Evolutionary conservation across 2,329 filamentous ascomycete genomes (phyloP).

Genomic region (Esteya vermicola): DNA sequence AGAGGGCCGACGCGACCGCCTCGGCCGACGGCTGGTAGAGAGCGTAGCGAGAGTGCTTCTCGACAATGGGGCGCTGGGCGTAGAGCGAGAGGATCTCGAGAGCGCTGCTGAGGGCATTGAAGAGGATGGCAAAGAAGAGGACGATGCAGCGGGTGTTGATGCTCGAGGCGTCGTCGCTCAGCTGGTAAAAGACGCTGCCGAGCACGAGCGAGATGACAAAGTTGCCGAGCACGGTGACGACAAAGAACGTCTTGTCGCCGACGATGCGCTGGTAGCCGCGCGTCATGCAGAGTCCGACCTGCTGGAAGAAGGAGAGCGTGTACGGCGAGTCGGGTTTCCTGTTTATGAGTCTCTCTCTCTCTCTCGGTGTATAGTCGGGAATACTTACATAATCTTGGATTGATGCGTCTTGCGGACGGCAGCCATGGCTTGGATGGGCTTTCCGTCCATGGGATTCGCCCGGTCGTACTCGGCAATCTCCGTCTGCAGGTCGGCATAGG

Average conservation of each 20-base stretch:
- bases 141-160: conserved; percentile 50
- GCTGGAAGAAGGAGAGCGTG: conserved; percentile 62
- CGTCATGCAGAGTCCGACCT: conserved; percentile 64
- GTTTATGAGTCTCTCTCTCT: no score
- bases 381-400: conserved; percentile 43
- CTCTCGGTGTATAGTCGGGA: no score
- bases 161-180: conserved; percentile 23
- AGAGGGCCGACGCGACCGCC: conserved; percentile 71
- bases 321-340: conserved; percentile 67
- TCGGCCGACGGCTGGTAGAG: conserved; percentile 83
- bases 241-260: conserved; percentile 60
- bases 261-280: conserved; percentile 64
- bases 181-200: conserved; percentile 6
- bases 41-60: conserved; percentile 81
- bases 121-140: conserved; percentile 74
- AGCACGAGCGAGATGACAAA: conserved; percentile 28
- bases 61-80: conserved; percentile 78
- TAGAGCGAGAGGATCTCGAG: conserved; percentile 72
- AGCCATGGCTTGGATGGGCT: conserved; percentile 39
- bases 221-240: conserved; percentile 58
- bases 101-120: no score
- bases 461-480: conserved; percentile 41
- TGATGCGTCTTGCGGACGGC: conserved; percentile 37
- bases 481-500: conserved; percentile 32
- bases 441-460: conserved; percentile 36